These are phyloP conservation scores for Penicillium nucicola DNA, from an alignment of 495 filamentous ascomycete genomes.

Conservation along the genomic window DNA sequence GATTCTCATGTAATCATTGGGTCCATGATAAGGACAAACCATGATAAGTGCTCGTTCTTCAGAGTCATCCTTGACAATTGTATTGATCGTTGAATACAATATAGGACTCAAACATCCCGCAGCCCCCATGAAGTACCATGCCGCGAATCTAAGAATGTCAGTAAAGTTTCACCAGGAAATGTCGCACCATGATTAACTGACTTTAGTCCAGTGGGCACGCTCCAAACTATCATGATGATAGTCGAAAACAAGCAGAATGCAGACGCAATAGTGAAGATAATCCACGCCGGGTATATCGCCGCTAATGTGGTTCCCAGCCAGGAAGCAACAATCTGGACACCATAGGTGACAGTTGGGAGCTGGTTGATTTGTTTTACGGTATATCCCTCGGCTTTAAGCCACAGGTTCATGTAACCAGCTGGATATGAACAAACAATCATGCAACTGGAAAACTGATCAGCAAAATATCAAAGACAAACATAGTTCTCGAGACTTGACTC, in stretches of 20 bases:
- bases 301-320: conserved; percentile 45
- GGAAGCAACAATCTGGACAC: conserved; percentile 41
- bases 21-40: conserved; percentile 18
- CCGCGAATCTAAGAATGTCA: conserved; percentile 29
- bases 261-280: conserved; percentile 34
- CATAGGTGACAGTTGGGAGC: conserved; percentile 41
- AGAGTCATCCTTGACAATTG: conserved; percentile 42
- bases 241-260: conserved; percentile 35
- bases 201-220: conserved; percentile 41
- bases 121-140: conserved; percentile 44
- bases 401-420: conserved; percentile 41
- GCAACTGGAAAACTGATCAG: conserved; percentile 17
- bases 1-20: not conserved
- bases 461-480: not conserved
- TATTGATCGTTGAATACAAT: conserved; percentile 46
- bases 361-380: conserved; percentile 45
- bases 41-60: conserved; percentile 47
- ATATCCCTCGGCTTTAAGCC: conserved; percentile 47
- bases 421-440: conserved; percentile 45
- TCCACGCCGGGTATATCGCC: conserved; percentile 44
- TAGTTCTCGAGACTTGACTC: conserved; percentile 17
- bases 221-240: conserved; percentile 45
- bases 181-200: conserved; percentile 6
- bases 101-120: conserved; percentile 42
- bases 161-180: not conserved